Evolutionary conservation across 257 asterid species (phyloP).

Genomic region (Scutellaria minor): DNA sequence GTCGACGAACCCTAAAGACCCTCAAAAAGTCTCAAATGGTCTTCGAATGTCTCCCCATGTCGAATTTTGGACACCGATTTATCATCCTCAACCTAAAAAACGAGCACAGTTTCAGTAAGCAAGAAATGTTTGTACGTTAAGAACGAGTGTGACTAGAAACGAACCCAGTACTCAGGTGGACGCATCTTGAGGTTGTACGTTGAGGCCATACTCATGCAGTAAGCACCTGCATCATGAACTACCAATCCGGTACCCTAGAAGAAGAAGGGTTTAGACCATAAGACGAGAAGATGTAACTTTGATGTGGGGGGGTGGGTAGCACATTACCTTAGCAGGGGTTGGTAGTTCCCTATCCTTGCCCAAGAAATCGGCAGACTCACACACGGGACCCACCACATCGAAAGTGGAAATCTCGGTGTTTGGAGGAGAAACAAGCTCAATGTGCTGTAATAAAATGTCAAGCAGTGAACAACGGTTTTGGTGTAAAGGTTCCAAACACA

Average conservation of each 20-base stretch:
- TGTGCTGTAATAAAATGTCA: constrained; percentile 68
- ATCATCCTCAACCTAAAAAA: constrained; percentile 75
- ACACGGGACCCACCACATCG: constrained; percentile 94
- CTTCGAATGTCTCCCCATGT: constrained; percentile 82
- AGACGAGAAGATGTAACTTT: background rate
- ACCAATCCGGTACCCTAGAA: constrained; percentile 92
- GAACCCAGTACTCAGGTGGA: constrained; percentile 94
- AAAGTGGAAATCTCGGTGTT: constrained; percentile 66
- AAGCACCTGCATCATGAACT: constrained; percentile 98
- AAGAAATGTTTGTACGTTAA: background rate
- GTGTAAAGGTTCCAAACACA: too few relatives aligned
- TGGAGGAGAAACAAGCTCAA: constrained; percentile 82
- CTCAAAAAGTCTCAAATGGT: constrained; percentile 77
- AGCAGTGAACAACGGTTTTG: background rate
- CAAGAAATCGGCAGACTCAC: constrained; percentile 97
- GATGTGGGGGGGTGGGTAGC: background rate
- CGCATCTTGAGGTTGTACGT: constrained; percentile 99
- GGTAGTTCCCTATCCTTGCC: constrained; percentile 92
- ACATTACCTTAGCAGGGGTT: constrained; percentile 68
- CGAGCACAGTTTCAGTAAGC: constrained; percentile 16
- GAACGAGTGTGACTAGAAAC: constrained; percentile 29
- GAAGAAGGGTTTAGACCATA: constrained; percentile 20
- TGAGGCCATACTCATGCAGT: constrained; percentile 99
- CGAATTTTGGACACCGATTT: constrained; percentile 81
- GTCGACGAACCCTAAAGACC: constrained; percentile 53